Percentiles rank a stretch among this genome's conserved stretches.
Evolutionary conservation across 225 moss, liverwort and hornwort genomes (phyloP).

Genomic region (Marchantia polymorpha): DNA sequence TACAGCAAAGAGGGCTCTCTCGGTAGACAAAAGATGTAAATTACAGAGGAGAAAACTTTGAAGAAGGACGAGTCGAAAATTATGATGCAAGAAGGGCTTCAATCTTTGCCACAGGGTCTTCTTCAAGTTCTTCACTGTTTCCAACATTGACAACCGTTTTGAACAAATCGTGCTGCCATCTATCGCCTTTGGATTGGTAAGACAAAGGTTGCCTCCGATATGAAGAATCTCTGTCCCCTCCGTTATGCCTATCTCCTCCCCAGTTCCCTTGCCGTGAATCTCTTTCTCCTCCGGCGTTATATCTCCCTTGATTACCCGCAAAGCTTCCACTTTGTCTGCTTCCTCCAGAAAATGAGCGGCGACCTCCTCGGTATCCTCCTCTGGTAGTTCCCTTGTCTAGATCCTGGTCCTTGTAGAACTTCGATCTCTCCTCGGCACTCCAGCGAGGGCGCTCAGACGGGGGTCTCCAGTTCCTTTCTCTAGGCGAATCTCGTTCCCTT

Average conservation of each 20-base stretch:
- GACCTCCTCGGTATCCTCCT: slow-evolving; percentile 19
- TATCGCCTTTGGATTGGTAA: slow-evolving; percentile 30
- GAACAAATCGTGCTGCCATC: slow-evolving; percentile 49
- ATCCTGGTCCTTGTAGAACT: slow-evolving; percentile 8
- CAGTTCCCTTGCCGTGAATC: slow-evolving; percentile 29
- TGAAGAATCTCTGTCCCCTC: slow-evolving; percentile 26
- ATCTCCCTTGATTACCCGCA: slow-evolving; percentile 15
- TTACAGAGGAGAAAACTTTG: not conserved
- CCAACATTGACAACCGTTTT: slow-evolving; percentile 22
- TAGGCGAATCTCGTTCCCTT: slow-evolving; percentile 2
- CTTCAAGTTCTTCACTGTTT: slow-evolving; percentile 33
- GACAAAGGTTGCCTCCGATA: slow-evolving; percentile 29
- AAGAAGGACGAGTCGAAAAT: slow-evolving; percentile 1
- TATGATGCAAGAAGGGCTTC: slow-evolving; percentile 52
- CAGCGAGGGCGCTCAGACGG: slow-evolving; percentile 5
- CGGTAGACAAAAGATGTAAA: not conserved
- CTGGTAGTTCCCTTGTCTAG: slow-evolving; percentile 9
- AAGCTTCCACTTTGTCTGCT: slow-evolving; percentile 19
- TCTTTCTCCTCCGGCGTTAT: slow-evolving; percentile 13
- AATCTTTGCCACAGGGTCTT: slow-evolving; percentile 46
- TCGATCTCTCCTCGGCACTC: slow-evolving; percentile 10
- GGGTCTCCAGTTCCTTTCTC: slow-evolving; percentile 22
- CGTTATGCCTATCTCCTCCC: slow-evolving; percentile 25
- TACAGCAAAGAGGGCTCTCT: not conserved
- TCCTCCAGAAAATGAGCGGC: slow-evolving; percentile 17